Evolutionary conservation across 1,284 basidiomycete genomes (phyloP), one percentile per base, ranked within the genome.

Genomic region (Malassezia psittaci): DNA sequence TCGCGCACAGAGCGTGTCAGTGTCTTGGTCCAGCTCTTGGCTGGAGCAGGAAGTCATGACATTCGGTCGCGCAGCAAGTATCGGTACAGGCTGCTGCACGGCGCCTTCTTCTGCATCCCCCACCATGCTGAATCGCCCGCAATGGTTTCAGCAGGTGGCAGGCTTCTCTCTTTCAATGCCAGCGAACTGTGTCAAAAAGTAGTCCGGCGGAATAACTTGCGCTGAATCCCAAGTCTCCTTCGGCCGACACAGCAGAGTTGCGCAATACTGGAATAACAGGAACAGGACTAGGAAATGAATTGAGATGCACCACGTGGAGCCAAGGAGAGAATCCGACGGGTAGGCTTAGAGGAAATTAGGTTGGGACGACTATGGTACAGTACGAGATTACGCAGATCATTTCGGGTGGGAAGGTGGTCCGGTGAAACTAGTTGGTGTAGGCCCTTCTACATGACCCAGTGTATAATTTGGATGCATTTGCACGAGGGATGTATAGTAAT

Each of bases 401-500:
- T 13, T 19, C 24, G 43, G 24, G 21, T 19, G 13, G n/a, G 18
- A 21, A 36, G 29, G 45, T 29, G 33, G 8, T 19, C 45, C 45
- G n/a, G 55, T 51, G 33, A 57, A 57, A 9, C 37, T 45, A 5
- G 44, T 52, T 2, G 55, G 55, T 13, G 52, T 33, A 4, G 61
- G 55, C 9, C 29, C 46, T 15, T 32, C 32, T 10, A 32, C 11
- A 11, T 45, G 39, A 11, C 34, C 54, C 2, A 65, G 50, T 5
- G 36, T 40, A 40, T 61, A 66, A n/a, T 52, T 53, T 5, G 56
- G 52, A 40, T 74, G 72, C 40, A 61, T 63, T 5, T 65, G 48
- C 10, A 73, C 72, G 29, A 74, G 54, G 3, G 67, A 68, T 11
- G 61, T 52, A 51, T 74, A 74, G 54, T 74, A 74, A 36, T 73